Conservation (phyloP, 228 moss, liverwort and hornwort species). For the Sphagnum fallax region DNA sequence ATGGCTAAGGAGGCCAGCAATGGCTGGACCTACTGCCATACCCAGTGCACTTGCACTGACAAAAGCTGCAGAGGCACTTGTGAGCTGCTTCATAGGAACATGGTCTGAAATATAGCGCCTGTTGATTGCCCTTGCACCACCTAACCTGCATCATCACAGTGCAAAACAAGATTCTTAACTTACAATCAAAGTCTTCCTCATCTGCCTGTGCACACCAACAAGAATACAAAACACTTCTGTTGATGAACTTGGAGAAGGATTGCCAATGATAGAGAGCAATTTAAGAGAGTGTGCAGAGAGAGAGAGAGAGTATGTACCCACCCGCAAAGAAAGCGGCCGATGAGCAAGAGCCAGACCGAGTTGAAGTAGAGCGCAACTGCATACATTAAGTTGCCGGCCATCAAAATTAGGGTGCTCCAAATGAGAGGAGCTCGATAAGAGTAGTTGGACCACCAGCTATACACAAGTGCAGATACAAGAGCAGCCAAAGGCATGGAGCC, state of each 20-base stretch:
- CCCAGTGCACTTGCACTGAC: conserved; percentile 64
- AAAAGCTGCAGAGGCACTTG: conserved; percentile 60
- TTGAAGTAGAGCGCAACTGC: conserved; percentile 51
- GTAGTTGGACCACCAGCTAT: conserved; percentile 65
- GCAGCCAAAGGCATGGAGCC: conserved; percentile 62
- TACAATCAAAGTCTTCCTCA: too few species aligned
- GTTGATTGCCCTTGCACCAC: conserved; percentile 59
- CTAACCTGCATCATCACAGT: conserved; percentile 24
- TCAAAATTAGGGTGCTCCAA: conserved; percentile 43
- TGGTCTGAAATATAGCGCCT: conserved; percentile 61
- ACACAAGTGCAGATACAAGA: conserved; percentile 44
- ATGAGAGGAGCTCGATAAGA: conserved; percentile 50
- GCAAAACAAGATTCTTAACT: too few species aligned
- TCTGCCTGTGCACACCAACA: neutral
- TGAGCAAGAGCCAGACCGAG: conserved; percentile 51
- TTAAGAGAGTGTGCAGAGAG: neutral
- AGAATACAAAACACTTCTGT: neutral
- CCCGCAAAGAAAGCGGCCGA: conserved; percentile 62
- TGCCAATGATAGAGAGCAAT: neutral
- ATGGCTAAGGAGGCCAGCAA: conserved; percentile 47
- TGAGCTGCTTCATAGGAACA: conserved; percentile 56
- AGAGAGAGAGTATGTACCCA: conserved; percentile 1
- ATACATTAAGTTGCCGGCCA: conserved; percentile 48
- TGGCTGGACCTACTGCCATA: conserved; percentile 60
- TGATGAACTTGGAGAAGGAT: neutral